These are phyloP conservation scores for Cajanus cajan DNA, from an alignment of 306 rosid species.

Conservation along the genomic window DNA sequence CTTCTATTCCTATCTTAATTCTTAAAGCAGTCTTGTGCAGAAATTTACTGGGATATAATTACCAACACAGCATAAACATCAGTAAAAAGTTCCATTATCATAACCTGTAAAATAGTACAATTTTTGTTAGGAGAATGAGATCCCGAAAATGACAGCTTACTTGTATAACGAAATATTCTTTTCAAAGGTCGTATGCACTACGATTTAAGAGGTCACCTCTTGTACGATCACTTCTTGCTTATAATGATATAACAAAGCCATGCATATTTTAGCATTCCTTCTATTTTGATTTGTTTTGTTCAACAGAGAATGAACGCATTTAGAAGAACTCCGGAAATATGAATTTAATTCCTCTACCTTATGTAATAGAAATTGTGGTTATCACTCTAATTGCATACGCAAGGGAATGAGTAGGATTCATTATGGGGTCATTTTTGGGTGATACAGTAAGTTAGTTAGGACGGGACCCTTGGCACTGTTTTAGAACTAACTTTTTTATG, in stretches of 20 bases:
- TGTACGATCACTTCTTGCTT: background rate
- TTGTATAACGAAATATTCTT: conserved; percentile 40
- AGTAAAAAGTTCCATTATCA: conserved; percentile 10
- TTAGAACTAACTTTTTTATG: background rate
- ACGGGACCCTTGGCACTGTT: background rate
- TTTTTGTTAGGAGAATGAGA: conserved; percentile 15
- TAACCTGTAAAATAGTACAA: background rate
- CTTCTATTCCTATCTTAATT: background rate
- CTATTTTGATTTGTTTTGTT: background rate
- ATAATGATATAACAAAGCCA: background rate
- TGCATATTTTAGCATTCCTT: background rate
- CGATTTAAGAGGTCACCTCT: conserved; percentile 16
- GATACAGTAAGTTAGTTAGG: background rate
- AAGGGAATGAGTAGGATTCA: background rate
- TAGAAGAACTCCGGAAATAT: background rate
- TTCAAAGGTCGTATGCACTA: conserved; percentile 12
- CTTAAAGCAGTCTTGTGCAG: background rate
- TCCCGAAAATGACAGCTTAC: conserved; percentile 28
- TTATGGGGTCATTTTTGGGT: background rate
- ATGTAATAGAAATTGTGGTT: background rate
- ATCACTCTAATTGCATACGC: background rate
- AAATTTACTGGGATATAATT: background rate
- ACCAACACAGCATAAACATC: background rate
- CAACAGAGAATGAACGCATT: background rate
- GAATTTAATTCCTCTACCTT: conserved; percentile 21